Evolutionary conservation across 768 basidiomycete genomes (phyloP), one percentile per base, ranked within the genome.

Genomic region (Suillus placidus): DNA sequence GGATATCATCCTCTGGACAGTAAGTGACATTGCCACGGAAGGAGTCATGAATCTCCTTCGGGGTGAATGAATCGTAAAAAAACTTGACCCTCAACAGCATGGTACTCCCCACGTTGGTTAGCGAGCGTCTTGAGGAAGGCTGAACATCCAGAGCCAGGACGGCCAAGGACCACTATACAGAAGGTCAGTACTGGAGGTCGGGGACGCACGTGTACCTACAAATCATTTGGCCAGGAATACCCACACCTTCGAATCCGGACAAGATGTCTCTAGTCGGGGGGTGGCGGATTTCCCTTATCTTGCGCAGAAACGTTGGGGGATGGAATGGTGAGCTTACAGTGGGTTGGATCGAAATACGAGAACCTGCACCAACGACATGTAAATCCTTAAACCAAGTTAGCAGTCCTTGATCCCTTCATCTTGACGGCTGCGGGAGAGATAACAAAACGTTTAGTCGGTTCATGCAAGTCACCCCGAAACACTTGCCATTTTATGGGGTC

Each of bases 111-210:
- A 2, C 88, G 85, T 68, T 88, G 87, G 72, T 95, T 95, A n/a
- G 95, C 84, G 60, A 97, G 83, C 0, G 85, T 83, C 75, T 94
- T 94, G 63, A 97, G 85, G 56, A 97, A 82, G 0, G 95, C 94
- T 26, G 85, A 88, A 74, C 94, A 95, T 3, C 95, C 94, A 0
- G 92, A 87, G 12, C 91, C 91, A 0, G 94, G 94, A 35, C 93
- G 84, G 26, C 94, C 94, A 35, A 95, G 84, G 12, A 95, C 94
- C n/a, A 96, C 91, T 91, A 70, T 5, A 65, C n/a, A 5, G 9
- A 8, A 26, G 37, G 38, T 12, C 1, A n/a, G 45, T 9, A 43
- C 13, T 34, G 16, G 37, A 14, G 34, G 63, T 23, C 0, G 54
- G 23, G 51, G 35, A 45, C 47, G 6, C 56, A 10, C 0, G 45